Conservation (phyloP, 805 yeast species). For the Komagataella ulmi region DNA sequence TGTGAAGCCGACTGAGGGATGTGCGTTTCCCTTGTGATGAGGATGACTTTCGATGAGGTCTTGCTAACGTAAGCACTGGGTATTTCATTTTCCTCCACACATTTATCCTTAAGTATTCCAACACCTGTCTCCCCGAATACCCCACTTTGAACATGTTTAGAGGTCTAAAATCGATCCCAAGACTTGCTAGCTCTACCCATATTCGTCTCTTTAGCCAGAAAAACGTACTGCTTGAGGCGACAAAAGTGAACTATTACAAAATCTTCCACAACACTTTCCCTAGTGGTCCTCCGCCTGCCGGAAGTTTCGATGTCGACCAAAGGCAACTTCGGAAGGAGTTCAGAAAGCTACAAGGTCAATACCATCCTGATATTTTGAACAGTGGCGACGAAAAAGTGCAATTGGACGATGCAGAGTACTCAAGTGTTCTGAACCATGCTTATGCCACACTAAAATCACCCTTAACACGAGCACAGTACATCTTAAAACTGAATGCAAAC, state of each 20-base stretch:
- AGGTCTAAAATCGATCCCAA: background rate
- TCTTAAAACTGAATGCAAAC: slow-evolving; percentile 28
- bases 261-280: slow-evolving; percentile 72
- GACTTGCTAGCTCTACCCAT: background rate
- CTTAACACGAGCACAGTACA: slow-evolving; percentile 51
- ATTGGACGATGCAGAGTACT: slow-evolving; percentile 17
- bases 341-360: slow-evolving; percentile 52
- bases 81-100: background rate
- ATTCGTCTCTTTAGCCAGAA: background rate
- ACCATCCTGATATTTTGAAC: slow-evolving; percentile 66
- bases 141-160: background rate
- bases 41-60: background rate
- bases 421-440: slow-evolving; percentile 62
- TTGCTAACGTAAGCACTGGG: background rate
- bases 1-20: background rate
- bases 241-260: slow-evolving; percentile 21
- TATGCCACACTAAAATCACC: slow-evolving; percentile 64
- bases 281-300: slow-evolving; percentile 45
- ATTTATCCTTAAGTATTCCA: background rate
- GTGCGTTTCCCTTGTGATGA: background rate
- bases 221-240: background rate
- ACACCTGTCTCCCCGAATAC: background rate
- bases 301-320: slow-evolving; percentile 44
- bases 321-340: slow-evolving; percentile 59
- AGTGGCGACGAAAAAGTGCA: slow-evolving; percentile 8